Percentiles rank a stretch among this genome's conserved stretches.
phyloP scores from a whole-genome alignment of 352 stramenopile species.

The Pythium coloratum region DNA sequence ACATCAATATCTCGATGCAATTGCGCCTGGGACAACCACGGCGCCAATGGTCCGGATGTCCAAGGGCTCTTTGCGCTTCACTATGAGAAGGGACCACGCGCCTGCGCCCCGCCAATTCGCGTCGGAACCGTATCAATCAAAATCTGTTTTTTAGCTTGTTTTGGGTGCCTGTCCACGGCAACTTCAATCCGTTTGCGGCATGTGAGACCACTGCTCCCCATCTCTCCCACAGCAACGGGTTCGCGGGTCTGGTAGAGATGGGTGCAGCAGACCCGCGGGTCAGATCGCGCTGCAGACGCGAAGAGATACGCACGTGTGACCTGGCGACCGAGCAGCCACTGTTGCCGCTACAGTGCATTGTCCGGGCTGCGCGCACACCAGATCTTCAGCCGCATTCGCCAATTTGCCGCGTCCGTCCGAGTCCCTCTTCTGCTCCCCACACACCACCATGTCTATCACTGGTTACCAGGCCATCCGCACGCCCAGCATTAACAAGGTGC shows the following conservation, averaged over 20 bases:
- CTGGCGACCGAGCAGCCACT: not conserved
- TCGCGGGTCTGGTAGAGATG: not conserved
- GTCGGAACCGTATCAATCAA: slow-evolving; percentile 3
- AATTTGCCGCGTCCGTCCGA: slow-evolving; percentile 9
- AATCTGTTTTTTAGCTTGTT: slow-evolving; percentile 7
- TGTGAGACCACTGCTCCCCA: not conserved
- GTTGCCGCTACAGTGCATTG: not conserved
- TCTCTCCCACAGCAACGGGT: not conserved
- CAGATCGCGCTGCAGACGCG: slow-evolving; percentile 9
- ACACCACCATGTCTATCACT: slow-evolving; percentile 25
- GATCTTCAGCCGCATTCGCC: slow-evolving; percentile 12
- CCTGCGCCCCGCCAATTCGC: not conserved
- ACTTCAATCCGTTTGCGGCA: slow-evolving; percentile 1
- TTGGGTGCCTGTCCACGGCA: slow-evolving; percentile 2
- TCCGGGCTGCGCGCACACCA: not conserved
- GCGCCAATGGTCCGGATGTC: slow-evolving; percentile 16
- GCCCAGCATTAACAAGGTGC: slow-evolving; percentile 90
- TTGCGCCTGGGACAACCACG: slow-evolving; percentile 9
- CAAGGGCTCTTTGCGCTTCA: not conserved
- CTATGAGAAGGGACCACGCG: slow-evolving; percentile 17
- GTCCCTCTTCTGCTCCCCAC: not conserved
- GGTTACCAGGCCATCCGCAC: slow-evolving; percentile 81
- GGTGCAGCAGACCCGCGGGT: slow-evolving; percentile 12
- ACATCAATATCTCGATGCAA: slow-evolving; percentile 10
- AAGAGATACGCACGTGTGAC: slow-evolving; percentile 23